These are phyloP conservation scores for Saccharum officinarum DNA, from an alignment of 176 grass and related monocot species.

Conservation along the genomic window DNA sequence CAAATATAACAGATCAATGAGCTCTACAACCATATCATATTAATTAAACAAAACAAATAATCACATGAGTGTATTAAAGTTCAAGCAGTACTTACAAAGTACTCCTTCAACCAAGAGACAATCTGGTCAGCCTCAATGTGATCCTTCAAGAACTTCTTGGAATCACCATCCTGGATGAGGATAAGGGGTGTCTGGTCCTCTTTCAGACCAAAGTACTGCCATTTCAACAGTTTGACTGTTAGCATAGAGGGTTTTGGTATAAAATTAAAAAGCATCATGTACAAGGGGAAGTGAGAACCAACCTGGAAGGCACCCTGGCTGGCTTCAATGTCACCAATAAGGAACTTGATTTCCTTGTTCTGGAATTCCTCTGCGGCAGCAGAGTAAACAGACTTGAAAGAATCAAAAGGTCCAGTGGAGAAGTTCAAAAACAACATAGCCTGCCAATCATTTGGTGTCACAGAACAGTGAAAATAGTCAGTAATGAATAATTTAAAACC, in stretches of 20 bases:
- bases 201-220: slow-evolving; percentile 82
- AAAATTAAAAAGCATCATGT: not conserved
- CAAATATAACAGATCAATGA: not conserved
- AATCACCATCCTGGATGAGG: slow-evolving; percentile 65
- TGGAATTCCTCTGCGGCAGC: slow-evolving; percentile 65
- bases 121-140: slow-evolving; percentile 72
- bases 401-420: slow-evolving; percentile 57
- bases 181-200: slow-evolving; percentile 80
- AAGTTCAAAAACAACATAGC: slow-evolving; percentile 92
- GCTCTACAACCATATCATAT: slow-evolving; percentile 5
- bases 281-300: not conserved
- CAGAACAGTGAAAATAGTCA: slow-evolving; percentile 8
- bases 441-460: slow-evolving; percentile 42
- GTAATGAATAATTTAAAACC: not conserved
- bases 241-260: not conserved
- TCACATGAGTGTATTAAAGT: not conserved
- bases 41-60: not conserved
- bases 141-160: slow-evolving; percentile 77
- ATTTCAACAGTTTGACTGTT: slow-evolving; percentile 29
- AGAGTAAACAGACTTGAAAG: slow-evolving; percentile 67
- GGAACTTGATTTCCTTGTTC: slow-evolving; percentile 76
- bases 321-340: slow-evolving; percentile 83
- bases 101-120: slow-evolving; percentile 79
- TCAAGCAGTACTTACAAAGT: slow-evolving; percentile 45
- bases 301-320: slow-evolving; percentile 92